Conservation (phyloP, 2,329 filamentous ascomycete genomes). For the Ascochyta fabae region DNA sequence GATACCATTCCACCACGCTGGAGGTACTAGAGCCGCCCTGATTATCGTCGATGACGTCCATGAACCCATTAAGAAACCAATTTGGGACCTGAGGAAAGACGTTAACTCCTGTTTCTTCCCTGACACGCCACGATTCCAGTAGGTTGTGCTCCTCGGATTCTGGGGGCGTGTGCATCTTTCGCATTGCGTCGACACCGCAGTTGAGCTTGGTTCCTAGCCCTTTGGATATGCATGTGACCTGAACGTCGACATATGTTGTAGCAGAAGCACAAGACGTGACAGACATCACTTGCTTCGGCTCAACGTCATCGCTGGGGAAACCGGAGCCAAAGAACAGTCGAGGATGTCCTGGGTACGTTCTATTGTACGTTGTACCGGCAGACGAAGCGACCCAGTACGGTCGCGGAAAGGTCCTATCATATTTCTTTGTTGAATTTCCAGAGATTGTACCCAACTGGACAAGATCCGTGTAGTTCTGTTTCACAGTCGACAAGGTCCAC, state of each 20-base stretch:
- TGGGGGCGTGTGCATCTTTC: not conserved
- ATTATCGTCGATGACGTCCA: not conserved
- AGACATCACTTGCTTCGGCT: not conserved
- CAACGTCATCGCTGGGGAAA: not conserved
- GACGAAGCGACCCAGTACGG: not conserved
- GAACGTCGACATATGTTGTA: slow-evolving; percentile 7
- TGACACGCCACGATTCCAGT: not conserved
- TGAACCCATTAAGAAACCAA: not conserved
- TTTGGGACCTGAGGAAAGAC: not conserved
- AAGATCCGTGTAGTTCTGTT: not conserved
- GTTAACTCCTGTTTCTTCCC: too few species aligned
- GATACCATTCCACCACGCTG: too few species aligned
- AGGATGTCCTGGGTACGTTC: not conserved
- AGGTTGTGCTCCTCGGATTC: not conserved
- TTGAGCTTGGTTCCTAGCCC: slow-evolving; percentile 1
- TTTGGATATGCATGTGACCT: slow-evolving; percentile 8
- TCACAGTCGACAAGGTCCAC: not conserved
- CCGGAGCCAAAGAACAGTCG: not conserved
- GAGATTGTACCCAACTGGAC: not conserved
- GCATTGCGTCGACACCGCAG: slow-evolving; percentile 8
- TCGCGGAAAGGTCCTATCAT: not conserved
- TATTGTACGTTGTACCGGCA: not conserved
- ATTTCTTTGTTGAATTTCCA: not conserved
- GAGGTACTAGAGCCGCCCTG: too few species aligned
- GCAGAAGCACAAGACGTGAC: not conserved